phyloP scores from a whole-genome alignment of 2,329 filamentous ascomycete genomes.

The Fusarium aywerte region DNA sequence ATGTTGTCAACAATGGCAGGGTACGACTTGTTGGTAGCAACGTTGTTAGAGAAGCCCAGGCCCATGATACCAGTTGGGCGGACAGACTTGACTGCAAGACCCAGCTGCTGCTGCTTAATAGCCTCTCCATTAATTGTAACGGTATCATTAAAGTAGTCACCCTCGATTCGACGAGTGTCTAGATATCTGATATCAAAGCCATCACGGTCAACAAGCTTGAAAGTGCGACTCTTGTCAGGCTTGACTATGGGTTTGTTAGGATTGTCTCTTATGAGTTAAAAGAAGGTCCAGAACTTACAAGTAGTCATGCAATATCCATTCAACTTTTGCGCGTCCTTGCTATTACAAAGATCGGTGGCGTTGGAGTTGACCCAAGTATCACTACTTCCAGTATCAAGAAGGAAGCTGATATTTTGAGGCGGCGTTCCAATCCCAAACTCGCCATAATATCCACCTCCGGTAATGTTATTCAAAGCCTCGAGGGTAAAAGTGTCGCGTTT shows the following conservation, averaged over 20 bases:
- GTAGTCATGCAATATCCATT: slow-evolving; percentile 49
- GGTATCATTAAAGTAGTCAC: slow-evolving; percentile 68
- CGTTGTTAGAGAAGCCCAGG: slow-evolving; percentile 65
- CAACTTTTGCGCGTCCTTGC: slow-evolving; percentile 47
- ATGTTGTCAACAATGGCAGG: slow-evolving; percentile 73
- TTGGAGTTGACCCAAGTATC: slow-evolving; percentile 71
- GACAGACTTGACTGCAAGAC: slow-evolving; percentile 60
- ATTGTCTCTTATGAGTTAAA: not conserved
- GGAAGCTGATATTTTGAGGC: slow-evolving; percentile 62
- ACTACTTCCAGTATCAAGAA: slow-evolving; percentile 72
- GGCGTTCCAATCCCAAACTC: slow-evolving; percentile 70
- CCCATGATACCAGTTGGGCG: slow-evolving; percentile 68
- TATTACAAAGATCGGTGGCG: slow-evolving; percentile 68
- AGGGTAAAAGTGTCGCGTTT: slow-evolving; percentile 50
- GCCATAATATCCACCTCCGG: slow-evolving; percentile 66
- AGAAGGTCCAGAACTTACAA: slow-evolving; percentile 50
- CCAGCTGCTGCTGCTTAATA: slow-evolving; percentile 66
- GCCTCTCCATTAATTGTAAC: slow-evolving; percentile 61
- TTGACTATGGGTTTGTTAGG: slow-evolving; percentile 49
- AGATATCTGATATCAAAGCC: slow-evolving; percentile 72
- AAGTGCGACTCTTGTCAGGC: slow-evolving; percentile 60
- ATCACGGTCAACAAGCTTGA: slow-evolving; percentile 53
- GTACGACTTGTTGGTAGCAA: slow-evolving; percentile 57
- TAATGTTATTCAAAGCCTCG: slow-evolving; percentile 62
- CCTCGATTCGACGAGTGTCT: slow-evolving; percentile 63